Percentiles rank a stretch among this genome's conserved stretches.
phyloP scores from a whole-genome alignment of 371 early-diverging fungal genomes.

The Mucor indicus region DNA sequence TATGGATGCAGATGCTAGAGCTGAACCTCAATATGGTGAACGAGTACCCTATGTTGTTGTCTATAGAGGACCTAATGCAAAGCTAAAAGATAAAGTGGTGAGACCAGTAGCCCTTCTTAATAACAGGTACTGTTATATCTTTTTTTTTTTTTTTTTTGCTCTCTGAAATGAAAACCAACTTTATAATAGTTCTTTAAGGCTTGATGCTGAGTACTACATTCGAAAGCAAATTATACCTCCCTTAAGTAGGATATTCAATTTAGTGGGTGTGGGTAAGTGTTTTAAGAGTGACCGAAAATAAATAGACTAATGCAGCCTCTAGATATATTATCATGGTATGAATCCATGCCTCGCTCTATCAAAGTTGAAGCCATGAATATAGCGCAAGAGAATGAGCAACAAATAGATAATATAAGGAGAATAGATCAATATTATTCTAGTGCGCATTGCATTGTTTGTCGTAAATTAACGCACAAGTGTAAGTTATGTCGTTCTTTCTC shows the following conservation, averaged over 20 bases:
- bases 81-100: slow-evolving; percentile 72
- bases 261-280: slow-evolving; percentile 69
- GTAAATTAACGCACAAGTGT: slow-evolving; percentile 25
- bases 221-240: slow-evolving; percentile 82
- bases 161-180: too few species aligned
- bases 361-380: slow-evolving; percentile 29
- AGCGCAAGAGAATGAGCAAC: slow-evolving; percentile 5
- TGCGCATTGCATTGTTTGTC: slow-evolving; percentile 37
- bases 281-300: neutral
- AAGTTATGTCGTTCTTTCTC: too few species aligned
- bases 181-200: slow-evolving; percentile 44
- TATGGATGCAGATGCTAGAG: slow-evolving; percentile 67
- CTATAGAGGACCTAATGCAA: slow-evolving; percentile 59
- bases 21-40: slow-evolving; percentile 84
- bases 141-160: neutral
- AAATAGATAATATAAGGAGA: slow-evolving; percentile 4
- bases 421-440: slow-evolving; percentile 47
- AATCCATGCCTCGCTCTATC: slow-evolving; percentile 57
- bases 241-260: slow-evolving; percentile 71
- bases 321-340: slow-evolving; percentile 62
- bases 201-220: slow-evolving; percentile 83
- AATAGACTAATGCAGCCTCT: neutral
- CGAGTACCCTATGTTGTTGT: slow-evolving; percentile 88
- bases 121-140: slow-evolving; percentile 35
- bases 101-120: slow-evolving; percentile 62